A percentile compares a stretch with the other conserved stretches of the same genome.
These are phyloP conservation scores for Zygotorulaspora mrakii DNA, from an alignment of 1,139 yeast genomes.

Conservation along the genomic window DNA sequence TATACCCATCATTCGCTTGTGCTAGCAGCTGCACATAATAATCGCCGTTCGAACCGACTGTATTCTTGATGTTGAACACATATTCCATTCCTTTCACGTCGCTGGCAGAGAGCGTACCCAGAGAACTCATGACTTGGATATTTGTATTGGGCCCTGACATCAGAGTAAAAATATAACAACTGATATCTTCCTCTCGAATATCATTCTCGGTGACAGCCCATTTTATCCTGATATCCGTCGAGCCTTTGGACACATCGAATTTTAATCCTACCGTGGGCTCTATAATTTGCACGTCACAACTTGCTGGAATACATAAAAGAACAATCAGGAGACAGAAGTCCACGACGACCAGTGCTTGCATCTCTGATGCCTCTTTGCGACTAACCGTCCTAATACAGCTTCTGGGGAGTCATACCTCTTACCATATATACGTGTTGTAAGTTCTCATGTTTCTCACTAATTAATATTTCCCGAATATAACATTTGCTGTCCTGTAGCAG, in stretches of 20 bases:
- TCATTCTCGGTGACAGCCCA: conserved; percentile 58
- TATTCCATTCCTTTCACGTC: conserved; percentile 36
- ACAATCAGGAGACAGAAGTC: not conserved
- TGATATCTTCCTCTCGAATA: conserved; percentile 46
- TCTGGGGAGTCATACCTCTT: too few species aligned
- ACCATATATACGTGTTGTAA: too few species aligned
- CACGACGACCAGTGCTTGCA: too few species aligned
- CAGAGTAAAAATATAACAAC: conserved; percentile 50
- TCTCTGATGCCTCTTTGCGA: too few species aligned
- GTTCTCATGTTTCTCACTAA: too few species aligned
- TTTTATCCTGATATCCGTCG: conserved; percentile 44
- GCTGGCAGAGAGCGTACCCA: conserved; percentile 35
- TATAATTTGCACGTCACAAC: conserved; percentile 8
- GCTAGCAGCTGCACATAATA: conserved; percentile 66
- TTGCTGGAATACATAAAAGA: not conserved
- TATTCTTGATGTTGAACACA: conserved; percentile 43
- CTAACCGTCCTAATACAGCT: too few species aligned
- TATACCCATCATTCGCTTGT: conserved; percentile 41
- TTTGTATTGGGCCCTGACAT: conserved; percentile 65
- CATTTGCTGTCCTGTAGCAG: too few species aligned
- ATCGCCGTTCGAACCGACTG: conserved; percentile 54
- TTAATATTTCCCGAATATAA: too few species aligned
- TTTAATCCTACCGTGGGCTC: conserved; percentile 3
- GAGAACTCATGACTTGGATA: conserved; percentile 43
- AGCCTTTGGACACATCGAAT: conserved; percentile 31